A percentile compares a stretch with the other conserved stretches of the same genome.
Conservation (phyloP, 2,329 filamentous ascomycete genomes). For the Neophaeococcomyces aloes region DNA sequence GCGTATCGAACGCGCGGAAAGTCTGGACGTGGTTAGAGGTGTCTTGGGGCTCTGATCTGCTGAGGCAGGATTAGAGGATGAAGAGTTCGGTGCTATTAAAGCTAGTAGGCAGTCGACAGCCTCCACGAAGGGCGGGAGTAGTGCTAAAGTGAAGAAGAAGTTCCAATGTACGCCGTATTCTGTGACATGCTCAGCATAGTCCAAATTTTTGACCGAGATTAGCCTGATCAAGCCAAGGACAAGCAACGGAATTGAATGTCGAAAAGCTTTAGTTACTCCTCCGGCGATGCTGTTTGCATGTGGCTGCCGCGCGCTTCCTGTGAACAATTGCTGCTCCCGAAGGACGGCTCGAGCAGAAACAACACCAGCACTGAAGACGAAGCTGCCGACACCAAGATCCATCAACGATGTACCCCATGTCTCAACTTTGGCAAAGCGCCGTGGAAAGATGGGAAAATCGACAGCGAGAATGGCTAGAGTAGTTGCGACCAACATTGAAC, state of each 20-base stretch:
- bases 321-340: conserved; percentile 57
- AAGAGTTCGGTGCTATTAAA: too few species aligned
- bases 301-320: conserved; percentile 27
- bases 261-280: conserved; percentile 56
- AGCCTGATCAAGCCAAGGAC: conserved; percentile 70
- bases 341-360: conserved; percentile 70
- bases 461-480: conserved; percentile 91
- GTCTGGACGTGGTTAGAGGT: conserved; percentile 70
- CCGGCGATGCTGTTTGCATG: conserved; percentile 30
- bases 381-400: conserved; percentile 94
- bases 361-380: conserved; percentile 86
- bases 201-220: conserved; percentile 80
- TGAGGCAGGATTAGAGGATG: too few species aligned
- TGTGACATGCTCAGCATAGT: conserved; percentile 93
- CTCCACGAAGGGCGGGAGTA: conserved; percentile 81
- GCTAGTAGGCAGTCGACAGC: conserved; percentile 55
- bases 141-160: conserved; percentile 92
- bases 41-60: conserved; percentile 33
- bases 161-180: conserved; percentile 99
- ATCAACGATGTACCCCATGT: conserved; percentile 99
- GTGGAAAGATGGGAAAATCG: conserved; percentile 85
- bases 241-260: conserved; percentile 74
- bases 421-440: conserved; percentile 93
- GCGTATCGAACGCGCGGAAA: conserved; percentile 57
- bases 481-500: conserved; percentile 81